Conservation (phyloP, 331 rosid species). For the Saraca asoca region DNA sequence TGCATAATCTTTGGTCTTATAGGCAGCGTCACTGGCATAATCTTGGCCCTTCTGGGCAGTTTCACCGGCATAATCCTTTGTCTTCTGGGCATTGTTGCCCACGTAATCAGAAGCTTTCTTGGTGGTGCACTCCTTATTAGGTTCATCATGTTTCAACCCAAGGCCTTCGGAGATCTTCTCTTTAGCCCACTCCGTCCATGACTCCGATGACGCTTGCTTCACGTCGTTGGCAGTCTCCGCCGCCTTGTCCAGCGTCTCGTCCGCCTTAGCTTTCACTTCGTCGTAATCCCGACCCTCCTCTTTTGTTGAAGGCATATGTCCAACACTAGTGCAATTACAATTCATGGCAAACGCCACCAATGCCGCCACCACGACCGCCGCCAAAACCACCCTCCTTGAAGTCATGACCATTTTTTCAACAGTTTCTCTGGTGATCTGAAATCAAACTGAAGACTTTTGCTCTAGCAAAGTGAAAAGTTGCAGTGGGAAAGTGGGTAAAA, state of each 20-base stretch:
- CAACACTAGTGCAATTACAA: constrained; percentile 40
- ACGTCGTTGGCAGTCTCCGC: constrained; percentile 48
- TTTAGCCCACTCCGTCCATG: constrained; percentile 80
- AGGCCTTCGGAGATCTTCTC: constrained; percentile 66
- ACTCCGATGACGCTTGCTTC: constrained; percentile 49
- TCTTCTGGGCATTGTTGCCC: constrained; percentile 30
- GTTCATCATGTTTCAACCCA: constrained; percentile 49
- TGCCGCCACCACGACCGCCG: constrained; percentile 10
- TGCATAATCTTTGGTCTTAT: constrained; percentile 24
- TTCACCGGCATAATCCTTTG: constrained; percentile 23
- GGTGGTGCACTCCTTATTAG: constrained; percentile 14
- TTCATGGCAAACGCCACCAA: constrained; percentile 23
- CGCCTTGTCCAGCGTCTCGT: constrained; percentile 33
- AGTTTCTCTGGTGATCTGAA: too few relatives aligned
- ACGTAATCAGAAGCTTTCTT: constrained; percentile 33
- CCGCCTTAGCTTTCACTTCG: constrained; percentile 32
- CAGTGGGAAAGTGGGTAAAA: not conserved
- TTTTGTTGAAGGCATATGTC: constrained; percentile 32
- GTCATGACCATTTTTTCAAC: constrained; percentile 25
- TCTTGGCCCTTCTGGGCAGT: constrained; percentile 34
- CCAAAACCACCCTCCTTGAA: constrained; percentile 37
- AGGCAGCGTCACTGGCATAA: constrained; percentile 26
- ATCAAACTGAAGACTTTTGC: not conserved
- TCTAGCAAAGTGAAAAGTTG: not conserved
- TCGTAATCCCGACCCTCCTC: constrained; percentile 47